Evolutionary conservation across 148 eudicot species (phyloP), one percentile per base, ranked within the genome.

Genomic region (Arbutus unedo): DNA sequence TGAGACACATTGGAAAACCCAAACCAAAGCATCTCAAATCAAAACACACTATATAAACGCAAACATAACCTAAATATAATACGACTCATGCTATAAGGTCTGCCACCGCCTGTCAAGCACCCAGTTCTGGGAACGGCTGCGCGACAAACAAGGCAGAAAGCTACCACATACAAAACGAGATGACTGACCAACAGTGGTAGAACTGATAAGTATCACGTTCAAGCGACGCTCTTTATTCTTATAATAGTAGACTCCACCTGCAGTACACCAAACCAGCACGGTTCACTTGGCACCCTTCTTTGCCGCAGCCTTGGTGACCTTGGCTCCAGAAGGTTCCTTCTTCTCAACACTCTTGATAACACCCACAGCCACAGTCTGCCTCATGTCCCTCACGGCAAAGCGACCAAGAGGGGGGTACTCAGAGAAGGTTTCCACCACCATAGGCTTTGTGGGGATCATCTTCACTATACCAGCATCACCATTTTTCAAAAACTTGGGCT

Each of bases 281-380:
- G 79, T 87, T 87, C 89, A 87, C 89, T 84, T 87, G 51, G 75
- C 89, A 74, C 89, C 87, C 87, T 87, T 87, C 87, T 87, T 84
- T 48, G 68, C 89, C 16, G 89, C 89, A 82, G 89, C 87, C 85
- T 87, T 87, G 85, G 89, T 87, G 18, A 87, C 89, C 78, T 87
- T 87, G 66, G 89, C 89, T 71, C 89, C 89, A 23, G 85, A 44
- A 4, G 89, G 85, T 3, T 87, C 89, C 89, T 87, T 87, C 89
- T 87, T 87, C 73, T 87, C 89, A 16, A 87, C 89, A n/a, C 83
- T 82, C 83, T 87, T 87, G 87, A 87, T 87, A 10, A 87, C 89
- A 49, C 81, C 83, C 14, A 84, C 86, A 14, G 86, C 82, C 74
- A 84, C 82, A 0, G 86, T 84, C 79, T 84, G 86, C 86, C 86